These are phyloP conservation scores for Scenedesmus sp. DNA, from an alignment of 163 green algal species.

Conservation along the genomic window DNA sequence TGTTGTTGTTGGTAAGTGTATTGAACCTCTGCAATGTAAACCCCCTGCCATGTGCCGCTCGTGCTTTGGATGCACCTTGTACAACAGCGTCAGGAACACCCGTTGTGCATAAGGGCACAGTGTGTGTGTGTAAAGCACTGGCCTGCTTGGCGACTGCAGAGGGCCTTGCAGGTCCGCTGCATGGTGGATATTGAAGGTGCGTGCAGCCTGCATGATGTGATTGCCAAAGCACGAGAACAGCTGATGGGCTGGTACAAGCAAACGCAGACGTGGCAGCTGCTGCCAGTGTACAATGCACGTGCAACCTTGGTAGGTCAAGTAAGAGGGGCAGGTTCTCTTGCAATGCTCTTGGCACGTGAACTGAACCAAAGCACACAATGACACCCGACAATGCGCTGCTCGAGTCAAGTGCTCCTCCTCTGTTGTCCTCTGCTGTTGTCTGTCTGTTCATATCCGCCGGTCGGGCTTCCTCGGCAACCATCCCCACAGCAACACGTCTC, in stretches of 20 bases:
- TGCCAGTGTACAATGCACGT: neutral
- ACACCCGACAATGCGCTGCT: neutral
- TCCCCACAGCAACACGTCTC: neutral
- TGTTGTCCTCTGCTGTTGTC: neutral
- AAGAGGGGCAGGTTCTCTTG: neutral
- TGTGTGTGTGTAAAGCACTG: constrained; percentile 72
- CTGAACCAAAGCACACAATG: neutral
- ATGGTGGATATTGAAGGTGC: constrained; percentile 25
- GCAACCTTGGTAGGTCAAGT: neutral
- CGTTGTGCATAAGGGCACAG: constrained; percentile 79
- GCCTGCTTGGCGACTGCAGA: neutral
- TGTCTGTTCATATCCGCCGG: neutral
- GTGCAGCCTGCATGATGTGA: constrained; percentile 1
- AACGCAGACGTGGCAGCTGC: no score
- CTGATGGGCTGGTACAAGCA: neutral
- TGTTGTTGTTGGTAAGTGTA: neutral
- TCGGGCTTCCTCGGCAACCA: neutral
- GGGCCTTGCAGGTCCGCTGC: constrained; percentile 3
- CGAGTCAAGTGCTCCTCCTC: neutral
- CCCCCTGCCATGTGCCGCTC: neutral
- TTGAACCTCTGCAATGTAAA: neutral
- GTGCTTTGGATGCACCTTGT: constrained; percentile 56
- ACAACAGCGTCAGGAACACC: constrained; percentile 65
- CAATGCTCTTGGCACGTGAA: neutral
- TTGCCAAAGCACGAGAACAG: neutral